A percentile compares a stretch with the other conserved stretches of the same genome.
These are phyloP conservation scores for Aspergillus nidulans DNA, from an alignment of 495 filamentous ascomycete genomes.

Conservation along the genomic window DNA sequence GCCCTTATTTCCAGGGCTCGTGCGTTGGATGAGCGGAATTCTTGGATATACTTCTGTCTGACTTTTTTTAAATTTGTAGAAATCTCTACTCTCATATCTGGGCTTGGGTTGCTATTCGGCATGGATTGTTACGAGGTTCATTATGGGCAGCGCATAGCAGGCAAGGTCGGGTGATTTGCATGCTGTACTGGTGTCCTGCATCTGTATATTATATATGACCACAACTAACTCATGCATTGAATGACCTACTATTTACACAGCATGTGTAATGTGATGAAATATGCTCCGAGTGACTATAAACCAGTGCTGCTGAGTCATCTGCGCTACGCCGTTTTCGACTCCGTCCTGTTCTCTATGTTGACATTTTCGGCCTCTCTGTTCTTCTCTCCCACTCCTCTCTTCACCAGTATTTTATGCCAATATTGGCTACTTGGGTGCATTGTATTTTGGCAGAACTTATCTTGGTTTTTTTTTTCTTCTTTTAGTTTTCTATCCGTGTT, in stretches of 20 bases:
- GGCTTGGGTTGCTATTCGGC: slow-evolving; percentile 18
- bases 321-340: slow-evolving; percentile 23
- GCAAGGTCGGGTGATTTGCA: slow-evolving; percentile 26
- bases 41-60: slow-evolving; percentile 7
- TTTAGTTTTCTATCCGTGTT: background rate
- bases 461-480: background rate
- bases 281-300: background rate
- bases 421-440: slow-evolving; percentile 11
- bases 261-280: slow-evolving; percentile 3
- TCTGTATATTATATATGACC: slow-evolving; percentile 29
- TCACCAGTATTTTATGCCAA: slow-evolving; percentile 14
- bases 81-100: slow-evolving; percentile 36
- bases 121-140: slow-evolving; percentile 17
- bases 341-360: slow-evolving; percentile 22
- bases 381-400: background rate
- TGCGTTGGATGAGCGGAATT: slow-evolving; percentile 33
- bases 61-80: slow-evolving; percentile 26
- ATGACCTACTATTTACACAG: background rate
- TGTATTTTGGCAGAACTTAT: slow-evolving; percentile 10
- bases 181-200: slow-evolving; percentile 15
- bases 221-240: slow-evolving; percentile 27
- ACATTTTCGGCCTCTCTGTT: slow-evolving; percentile 15
- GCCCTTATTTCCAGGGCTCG: slow-evolving; percentile 23
- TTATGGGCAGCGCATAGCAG: slow-evolving; percentile 34
- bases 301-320: slow-evolving; percentile 6